Percentiles rank a stretch among this genome's conserved stretches.
Evolutionary conservation across 2,329 filamentous ascomycete genomes (phyloP).

Genomic region (Neurospora sp.): DNA sequence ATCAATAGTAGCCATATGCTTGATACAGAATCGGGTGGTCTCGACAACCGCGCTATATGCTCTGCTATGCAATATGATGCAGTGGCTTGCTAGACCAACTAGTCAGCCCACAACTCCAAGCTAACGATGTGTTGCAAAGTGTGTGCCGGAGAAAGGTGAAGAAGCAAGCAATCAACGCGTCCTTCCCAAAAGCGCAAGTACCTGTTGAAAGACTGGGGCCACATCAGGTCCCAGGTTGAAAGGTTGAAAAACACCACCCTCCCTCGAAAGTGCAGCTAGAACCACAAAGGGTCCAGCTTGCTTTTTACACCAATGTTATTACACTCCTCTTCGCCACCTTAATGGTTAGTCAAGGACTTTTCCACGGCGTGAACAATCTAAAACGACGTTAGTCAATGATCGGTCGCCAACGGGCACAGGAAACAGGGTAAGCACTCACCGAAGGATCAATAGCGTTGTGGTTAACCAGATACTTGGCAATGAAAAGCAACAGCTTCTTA

Average conservation of each 20-base stretch:
- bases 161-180: neutral
- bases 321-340: neutral
- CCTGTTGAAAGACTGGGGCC: neutral
- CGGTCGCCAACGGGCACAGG: neutral
- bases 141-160: neutral
- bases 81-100: neutral
- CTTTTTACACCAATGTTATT: neutral
- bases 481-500: conserved; percentile 62
- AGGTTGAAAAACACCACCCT: neutral
- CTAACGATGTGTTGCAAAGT: neutral
- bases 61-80: neutral
- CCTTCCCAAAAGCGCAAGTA: neutral
- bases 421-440: conserved; percentile 21
- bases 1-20: neutral
- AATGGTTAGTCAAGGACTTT: neutral
- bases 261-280: neutral
- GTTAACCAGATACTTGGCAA: conserved; percentile 54
- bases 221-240: neutral
- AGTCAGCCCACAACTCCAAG: neutral
- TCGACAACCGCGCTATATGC: neutral
- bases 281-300: neutral
- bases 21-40: neutral
- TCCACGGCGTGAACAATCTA: neutral
- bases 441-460: conserved; percentile 40
- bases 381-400: neutral